Evolutionary conservation across 164 flowering plant species (phyloP).

Genomic region (Aristolochia californica): DNA sequence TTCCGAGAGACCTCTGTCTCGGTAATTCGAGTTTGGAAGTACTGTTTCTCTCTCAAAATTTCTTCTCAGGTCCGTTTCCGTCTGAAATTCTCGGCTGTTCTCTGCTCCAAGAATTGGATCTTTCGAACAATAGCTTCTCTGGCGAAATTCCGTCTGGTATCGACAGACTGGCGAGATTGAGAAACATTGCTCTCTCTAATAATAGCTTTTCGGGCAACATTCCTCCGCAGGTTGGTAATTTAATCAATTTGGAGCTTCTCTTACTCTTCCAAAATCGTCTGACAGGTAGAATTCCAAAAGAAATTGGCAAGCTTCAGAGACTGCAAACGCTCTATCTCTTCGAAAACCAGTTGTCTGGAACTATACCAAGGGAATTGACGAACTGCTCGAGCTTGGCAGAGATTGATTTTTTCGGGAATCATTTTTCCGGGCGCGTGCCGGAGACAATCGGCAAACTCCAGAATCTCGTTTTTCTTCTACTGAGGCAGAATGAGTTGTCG

Average conservation of each 20-base stretch:
- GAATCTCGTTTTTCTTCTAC: constrained; percentile 51
- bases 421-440: constrained; percentile 65
- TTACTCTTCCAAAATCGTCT: constrained; percentile 52
- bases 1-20: constrained; percentile 41
- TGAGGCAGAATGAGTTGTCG: constrained; percentile 72
- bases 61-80: constrained; percentile 60
- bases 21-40: constrained; percentile 35
- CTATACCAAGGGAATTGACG: constrained; percentile 62
- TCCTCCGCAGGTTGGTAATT: constrained; percentile 62
- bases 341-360: constrained; percentile 73
- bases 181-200: constrained; percentile 65
- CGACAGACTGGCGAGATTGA: constrained; percentile 38
- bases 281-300: constrained; percentile 54
- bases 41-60: constrained; percentile 42
- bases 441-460: constrained; percentile 63
- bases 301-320: constrained; percentile 62
- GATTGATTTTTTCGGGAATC: constrained; percentile 81
- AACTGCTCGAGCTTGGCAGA: constrained; percentile 61
- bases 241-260: constrained; percentile 47
- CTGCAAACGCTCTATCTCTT: constrained; percentile 51
- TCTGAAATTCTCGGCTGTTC: constrained; percentile 38
- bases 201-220: constrained; percentile 68
- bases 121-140: constrained; percentile 48
- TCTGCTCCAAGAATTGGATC: constrained; percentile 58
- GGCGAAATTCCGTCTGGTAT: constrained; percentile 49